These are phyloP conservation scores for Salvia rosmarinus DNA, from an alignment of 257 asterid genomes.

Conservation along the genomic window DNA sequence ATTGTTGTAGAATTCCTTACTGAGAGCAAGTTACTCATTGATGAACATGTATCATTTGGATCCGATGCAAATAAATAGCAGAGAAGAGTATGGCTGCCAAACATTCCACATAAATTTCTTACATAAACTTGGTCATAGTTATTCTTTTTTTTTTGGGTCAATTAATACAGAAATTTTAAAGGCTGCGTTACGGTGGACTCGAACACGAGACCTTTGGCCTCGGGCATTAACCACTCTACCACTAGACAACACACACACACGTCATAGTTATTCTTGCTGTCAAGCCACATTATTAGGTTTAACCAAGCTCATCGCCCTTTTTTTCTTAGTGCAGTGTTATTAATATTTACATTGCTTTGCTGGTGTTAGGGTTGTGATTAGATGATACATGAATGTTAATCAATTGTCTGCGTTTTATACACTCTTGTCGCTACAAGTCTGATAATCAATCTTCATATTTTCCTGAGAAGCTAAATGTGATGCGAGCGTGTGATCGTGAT, in stretches of 20 bases:
- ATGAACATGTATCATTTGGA: constrained; percentile 30
- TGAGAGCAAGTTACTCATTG: constrained; percentile 36
- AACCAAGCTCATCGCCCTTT: constrained; percentile 3
- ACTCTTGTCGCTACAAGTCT: not conserved
- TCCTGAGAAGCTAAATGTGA: not conserved
- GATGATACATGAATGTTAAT: not conserved
- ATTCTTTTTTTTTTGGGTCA: no score
- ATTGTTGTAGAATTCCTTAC: constrained; percentile 45
- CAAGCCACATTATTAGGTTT: not conserved
- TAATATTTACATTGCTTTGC: constrained; percentile 4
- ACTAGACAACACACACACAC: no score
- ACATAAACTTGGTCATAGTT: not conserved
- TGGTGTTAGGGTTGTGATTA: not conserved
- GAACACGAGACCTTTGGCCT: no score
- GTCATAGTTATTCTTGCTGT: constrained; percentile 12
- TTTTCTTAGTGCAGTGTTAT: not conserved
- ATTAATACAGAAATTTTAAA: no score
- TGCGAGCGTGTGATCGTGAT: not conserved
- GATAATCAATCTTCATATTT: not conserved
- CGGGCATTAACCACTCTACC: no score
- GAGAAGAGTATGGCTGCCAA: constrained; percentile 34
- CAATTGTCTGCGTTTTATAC: not conserved
- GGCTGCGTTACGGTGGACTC: no score
- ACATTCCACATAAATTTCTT: constrained; percentile 15
- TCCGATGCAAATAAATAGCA: constrained; percentile 45